Base-by-base conservation (phyloP, 2,329 filamentous ascomycete genomes). In the Aspergillus texensis region DNA sequence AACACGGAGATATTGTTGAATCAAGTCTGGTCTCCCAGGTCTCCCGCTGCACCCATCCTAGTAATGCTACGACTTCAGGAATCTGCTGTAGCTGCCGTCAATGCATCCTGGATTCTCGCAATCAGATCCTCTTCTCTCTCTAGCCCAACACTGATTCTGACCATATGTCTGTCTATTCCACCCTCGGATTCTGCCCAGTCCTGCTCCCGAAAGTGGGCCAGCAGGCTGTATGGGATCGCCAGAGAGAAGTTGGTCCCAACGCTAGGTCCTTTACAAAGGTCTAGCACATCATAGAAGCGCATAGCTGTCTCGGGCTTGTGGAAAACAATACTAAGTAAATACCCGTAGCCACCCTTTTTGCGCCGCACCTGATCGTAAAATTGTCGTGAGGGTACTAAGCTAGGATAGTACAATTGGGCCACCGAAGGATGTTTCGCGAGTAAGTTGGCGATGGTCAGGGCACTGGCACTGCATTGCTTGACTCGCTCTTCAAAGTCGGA, bases 211-310 rank as follows among this genome's bases (percentile, higher is more conserved):
- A 62, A 67, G 56, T 71, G 69, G 1, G 69, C 68, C 19, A 75
- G 50, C 41, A 70, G 61, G 4, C 65, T 65, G 60, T 71, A 75
- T 0, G 74, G 64, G 55, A 67, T 66, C 4, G 66, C 65, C 1
- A 76, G 61, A 1, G 72, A 72, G 57, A 72, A 74, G 55, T 73
- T 73, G 1, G 73, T 72, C 11, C 74, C 75, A 28, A 74, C 64
- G 48, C 67, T 74, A 0, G 72, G 69, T 0, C 76, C 74, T 58
- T 76, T 76, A 24, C 68, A 68, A 10, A 76, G 65, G 60, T 76
- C 67, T 24, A 79, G 62, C 6, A 60, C 60, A 60, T 78, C 69
- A 62, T 75, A 75, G 58, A 78, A 78, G 1, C 60, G 57, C 11
- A 67, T 66, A 2, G 75, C 71, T 19, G 50, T 60, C 2, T 63